phyloP scores from a whole-genome alignment of 805 yeast species.

The Pichia gijzeniarum region DNA sequence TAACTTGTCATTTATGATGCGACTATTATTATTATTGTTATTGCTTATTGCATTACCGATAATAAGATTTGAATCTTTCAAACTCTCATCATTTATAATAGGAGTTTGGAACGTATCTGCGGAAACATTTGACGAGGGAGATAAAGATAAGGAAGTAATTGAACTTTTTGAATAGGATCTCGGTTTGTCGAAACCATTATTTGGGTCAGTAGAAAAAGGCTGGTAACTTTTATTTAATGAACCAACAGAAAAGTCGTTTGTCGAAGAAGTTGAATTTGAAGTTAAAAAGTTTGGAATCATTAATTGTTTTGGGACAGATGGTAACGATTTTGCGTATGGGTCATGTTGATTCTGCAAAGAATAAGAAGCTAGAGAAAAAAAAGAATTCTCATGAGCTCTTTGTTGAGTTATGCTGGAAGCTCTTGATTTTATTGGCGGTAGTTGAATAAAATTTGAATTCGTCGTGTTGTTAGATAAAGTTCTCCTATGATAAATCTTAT shows the following conservation, averaged over 20 bases:
- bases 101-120: too few relatives aligned
- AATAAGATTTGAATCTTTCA: too few relatives aligned
- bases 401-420: background rate
- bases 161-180: background rate
- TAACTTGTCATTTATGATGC: background rate
- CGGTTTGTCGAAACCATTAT: background rate
- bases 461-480: constrained; percentile 1
- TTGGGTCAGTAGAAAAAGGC: background rate
- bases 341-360: background rate
- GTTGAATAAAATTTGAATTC: background rate
- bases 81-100: too few relatives aligned
- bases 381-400: background rate
- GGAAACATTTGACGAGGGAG: too few relatives aligned
- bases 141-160: background rate
- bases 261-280: too few relatives aligned
- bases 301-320: constrained; percentile 1
- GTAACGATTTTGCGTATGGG: background rate
- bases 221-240: background rate
- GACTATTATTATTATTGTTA: background rate
- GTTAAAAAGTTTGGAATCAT: background rate
- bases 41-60: background rate
- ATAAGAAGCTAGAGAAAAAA: background rate
- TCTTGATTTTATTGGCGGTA: constrained; percentile 5
- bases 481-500: background rate
- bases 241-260: background rate